Evolutionary conservation across 352 stramenopile genomes (phyloP), one percentile per base, ranked within the genome.

Genomic region (Globisporangium ultimum): DNA sequence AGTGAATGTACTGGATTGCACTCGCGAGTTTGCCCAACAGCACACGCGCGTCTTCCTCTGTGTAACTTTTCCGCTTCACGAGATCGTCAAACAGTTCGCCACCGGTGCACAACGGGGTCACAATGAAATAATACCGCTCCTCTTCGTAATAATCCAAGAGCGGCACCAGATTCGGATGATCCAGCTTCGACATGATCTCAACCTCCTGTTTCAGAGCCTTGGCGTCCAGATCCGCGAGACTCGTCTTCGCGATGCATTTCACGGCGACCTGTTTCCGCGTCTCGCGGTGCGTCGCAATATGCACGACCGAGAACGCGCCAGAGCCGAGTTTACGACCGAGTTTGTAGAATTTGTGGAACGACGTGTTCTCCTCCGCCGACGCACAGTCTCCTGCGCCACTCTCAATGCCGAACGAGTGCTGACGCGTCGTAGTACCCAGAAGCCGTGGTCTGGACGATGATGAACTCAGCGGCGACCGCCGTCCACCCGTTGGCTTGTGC

Each of bases 41-140:
- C 43, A 91, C 77, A 18, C 95, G 74, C 7, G 96, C 96, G 68
- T 99, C 92, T 48, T 95, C 89, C 67, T 99, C 97, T 7, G 84
- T 98, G 75, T 99, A 99, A 49, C 83, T 91, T 52, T 96, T 95
- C 24, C 95, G 88, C 58, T 97, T 87, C 0, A 97, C 88, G 9
- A 99, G 84, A 38, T 93, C 78, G 57, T 99, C 94, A 76, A 99
- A 99, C 1, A 99, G 75, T 61, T 99, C 96, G 9, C 96, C 89
- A 43, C 90, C 90, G 1, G 75, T 89, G 50, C 78, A 87, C 46
- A 89, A 55, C 57, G 80, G 80, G 20, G 83, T 94, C 17, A 94
- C 85, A 57, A 92, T 78, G 54, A 91, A 89, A 58, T 89, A 92
- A 68, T 87, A 90, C 57, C 78, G 65, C 14, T 72, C 48, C 58